These are phyloP conservation scores for Starmerella bombi DNA, from an alignment of 805 yeast species.

Conservation along the genomic window DNA sequence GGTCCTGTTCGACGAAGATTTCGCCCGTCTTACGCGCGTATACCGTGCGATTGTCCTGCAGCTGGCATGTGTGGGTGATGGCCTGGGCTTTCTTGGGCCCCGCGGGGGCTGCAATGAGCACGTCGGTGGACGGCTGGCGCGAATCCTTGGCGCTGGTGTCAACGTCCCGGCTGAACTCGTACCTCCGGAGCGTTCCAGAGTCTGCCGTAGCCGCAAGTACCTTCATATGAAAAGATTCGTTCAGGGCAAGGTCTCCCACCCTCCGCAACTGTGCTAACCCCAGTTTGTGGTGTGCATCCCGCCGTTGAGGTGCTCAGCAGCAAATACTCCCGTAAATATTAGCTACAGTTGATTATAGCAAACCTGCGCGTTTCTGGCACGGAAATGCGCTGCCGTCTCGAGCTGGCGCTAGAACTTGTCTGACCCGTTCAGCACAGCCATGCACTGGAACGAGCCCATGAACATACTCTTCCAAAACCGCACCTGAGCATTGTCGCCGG, in stretches of 20 bases:
- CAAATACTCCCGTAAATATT: too few species aligned
- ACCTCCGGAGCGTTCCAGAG: conserved; percentile 41
- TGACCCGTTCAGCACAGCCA: conserved; percentile 61
- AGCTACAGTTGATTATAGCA: too few species aligned
- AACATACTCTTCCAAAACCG: conserved; percentile 85
- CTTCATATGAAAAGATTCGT: conserved; percentile 33
- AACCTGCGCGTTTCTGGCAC: too few species aligned
- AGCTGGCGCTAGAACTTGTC: background rate
- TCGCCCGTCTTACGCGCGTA: conserved; percentile 23
- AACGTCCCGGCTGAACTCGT: conserved; percentile 51
- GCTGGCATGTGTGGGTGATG: conserved; percentile 10
- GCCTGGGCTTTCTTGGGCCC: conserved; percentile 6
- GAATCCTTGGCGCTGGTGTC: conserved; percentile 67
- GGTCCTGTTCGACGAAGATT: conserved; percentile 2
- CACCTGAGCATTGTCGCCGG: conserved; percentile 91
- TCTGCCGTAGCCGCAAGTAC: conserved; percentile 40
- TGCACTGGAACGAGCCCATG: conserved; percentile 75
- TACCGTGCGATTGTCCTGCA: conserved; percentile 12
- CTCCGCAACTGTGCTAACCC: too few species aligned
- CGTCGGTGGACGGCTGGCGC: conserved; percentile 45
- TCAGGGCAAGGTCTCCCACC: background rate
- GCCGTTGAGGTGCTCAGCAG: too few species aligned
- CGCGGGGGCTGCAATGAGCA: conserved; percentile 25
- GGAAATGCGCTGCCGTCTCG: too few species aligned
- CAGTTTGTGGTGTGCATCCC: too few species aligned